Evolutionary conservation across 169 alveolate species (phyloP), one percentile per base, ranked within the genome.

Genomic region (Eimeria necatrix): DNA sequence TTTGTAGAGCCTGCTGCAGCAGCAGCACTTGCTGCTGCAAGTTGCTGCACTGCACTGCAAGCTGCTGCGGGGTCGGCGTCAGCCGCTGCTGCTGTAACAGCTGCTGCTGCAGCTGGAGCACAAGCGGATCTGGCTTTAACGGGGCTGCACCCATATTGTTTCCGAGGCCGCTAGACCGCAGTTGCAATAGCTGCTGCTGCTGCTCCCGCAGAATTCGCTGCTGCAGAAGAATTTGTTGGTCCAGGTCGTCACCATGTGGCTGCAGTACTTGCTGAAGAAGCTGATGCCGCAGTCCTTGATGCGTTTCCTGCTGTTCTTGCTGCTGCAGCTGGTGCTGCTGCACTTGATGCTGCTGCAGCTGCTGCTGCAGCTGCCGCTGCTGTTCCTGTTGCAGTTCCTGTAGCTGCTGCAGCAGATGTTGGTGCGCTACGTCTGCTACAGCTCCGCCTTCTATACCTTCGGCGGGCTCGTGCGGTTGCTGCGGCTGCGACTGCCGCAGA

Each of bases 151-250:
- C 68, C 20, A 12, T 20, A 20, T n/a, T 78, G 64, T 14, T 20
- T 12, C 32, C 22, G 24, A 78, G 87, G 64, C 24, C 46, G 61
- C 24, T 59, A 18, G 87, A 59, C 64, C 87, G 87, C 87, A 78
- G 87, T 61, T 20, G 87, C 87, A 78, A 61, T 61, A 78, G 87
- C 87, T 78, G 87, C 87, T 48, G 87, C 87, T 78, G 87, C 87
- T 78, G 87, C 87, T 46, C 87, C 4, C 49, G 60, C 60, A 78
- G 64, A 7, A 78, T 78, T 78, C 64, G 59, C 87, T 78, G 87
- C 87, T 78, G 87, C 87, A 78, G 64, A 59, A 41, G 64, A 78
- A 78, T 78, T 18, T 78, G 87, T 24, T 41, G n/a, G 24, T 78
- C 87, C 32, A 78, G 56, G 49, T 78, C 87, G 56, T 78, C 64